Evolutionary conservation across 768 basidiomycete species (phyloP).

Genomic region (Russula virescens): DNA sequence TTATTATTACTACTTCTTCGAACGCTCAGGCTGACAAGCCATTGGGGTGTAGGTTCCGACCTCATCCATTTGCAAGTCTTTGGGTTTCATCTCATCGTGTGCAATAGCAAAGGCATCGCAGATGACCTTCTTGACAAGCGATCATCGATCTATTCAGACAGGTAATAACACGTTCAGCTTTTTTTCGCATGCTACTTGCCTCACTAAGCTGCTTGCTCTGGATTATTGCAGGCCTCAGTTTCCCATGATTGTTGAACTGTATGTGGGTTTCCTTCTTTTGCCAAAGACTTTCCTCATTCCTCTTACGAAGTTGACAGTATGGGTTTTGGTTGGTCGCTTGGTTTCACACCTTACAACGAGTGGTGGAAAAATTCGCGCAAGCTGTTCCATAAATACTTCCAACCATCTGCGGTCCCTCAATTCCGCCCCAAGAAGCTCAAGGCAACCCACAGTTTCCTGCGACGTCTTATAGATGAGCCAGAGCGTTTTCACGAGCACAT

Average conservation of each 20-base stretch:
- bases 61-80: slow-evolving; percentile 29
- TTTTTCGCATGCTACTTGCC: neutral
- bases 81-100: slow-evolving; percentile 30
- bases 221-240: slow-evolving; percentile 16
- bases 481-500: slow-evolving; percentile 33
- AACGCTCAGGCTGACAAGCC: neutral
- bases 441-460: slow-evolving; percentile 31
- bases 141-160: slow-evolving; percentile 36
- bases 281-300: neutral
- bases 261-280: neutral
- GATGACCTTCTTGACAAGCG: slow-evolving; percentile 37
- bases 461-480: slow-evolving; percentile 32
- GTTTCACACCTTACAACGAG: slow-evolving; percentile 31
- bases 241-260: slow-evolving; percentile 24
- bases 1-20: neutral
- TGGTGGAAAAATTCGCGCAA: slow-evolving; percentile 33
- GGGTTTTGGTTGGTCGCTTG: slow-evolving; percentile 25
- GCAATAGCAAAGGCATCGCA: slow-evolving; percentile 33
- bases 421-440: slow-evolving; percentile 32
- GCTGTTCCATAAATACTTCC: slow-evolving; percentile 30
- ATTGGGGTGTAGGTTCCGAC: slow-evolving; percentile 26
- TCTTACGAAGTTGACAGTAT: slow-evolving; percentile 2
- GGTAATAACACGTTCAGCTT: slow-evolving; percentile 6
- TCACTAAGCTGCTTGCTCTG: neutral
- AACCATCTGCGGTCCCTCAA: slow-evolving; percentile 23